Evolutionary conservation across 257 asterid genomes (phyloP).

Genomic region (Solanum bulbocastanum): DNA sequence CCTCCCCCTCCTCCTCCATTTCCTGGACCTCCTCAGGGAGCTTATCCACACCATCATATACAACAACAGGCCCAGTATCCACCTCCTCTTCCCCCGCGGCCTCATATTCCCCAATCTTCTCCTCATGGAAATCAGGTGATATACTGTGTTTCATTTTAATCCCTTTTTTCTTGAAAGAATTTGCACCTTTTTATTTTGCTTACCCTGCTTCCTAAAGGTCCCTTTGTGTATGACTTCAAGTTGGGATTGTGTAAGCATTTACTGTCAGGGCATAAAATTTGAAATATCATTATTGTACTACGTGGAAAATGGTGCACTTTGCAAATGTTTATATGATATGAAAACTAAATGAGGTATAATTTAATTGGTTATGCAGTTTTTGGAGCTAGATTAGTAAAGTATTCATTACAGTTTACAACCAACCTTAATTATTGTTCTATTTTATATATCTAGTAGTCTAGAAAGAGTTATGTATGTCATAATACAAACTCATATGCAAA

Average conservation of each 20-base stretch:
- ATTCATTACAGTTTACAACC: neutral
- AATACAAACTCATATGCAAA: neutral
- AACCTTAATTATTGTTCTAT: neutral
- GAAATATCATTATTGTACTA: neutral
- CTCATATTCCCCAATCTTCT: constrained; percentile 41
- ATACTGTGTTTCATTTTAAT: neutral
- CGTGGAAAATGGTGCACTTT: neutral
- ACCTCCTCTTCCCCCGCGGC: constrained; percentile 51
- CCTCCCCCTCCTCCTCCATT: constrained; percentile 18
- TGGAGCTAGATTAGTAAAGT: neutral
- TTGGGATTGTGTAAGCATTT: neutral
- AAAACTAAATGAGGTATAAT: neutral
- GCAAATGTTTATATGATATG: neutral
- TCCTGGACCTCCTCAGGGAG: constrained; percentile 10
- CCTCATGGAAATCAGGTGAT: constrained; percentile 24
- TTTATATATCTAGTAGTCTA: neutral
- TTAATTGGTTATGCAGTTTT: neutral
- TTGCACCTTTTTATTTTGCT: neutral
- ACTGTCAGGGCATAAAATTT: neutral
- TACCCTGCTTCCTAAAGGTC: neutral
- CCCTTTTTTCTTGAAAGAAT: neutral
- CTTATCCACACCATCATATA: constrained; percentile 36
- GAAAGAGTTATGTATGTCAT: neutral
- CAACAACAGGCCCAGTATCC: constrained; percentile 48
- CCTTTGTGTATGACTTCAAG: neutral